Evolutionary conservation across 768 basidiomycete genomes (phyloP).

Genomic region (Macrolepiota fuliginosa): DNA sequence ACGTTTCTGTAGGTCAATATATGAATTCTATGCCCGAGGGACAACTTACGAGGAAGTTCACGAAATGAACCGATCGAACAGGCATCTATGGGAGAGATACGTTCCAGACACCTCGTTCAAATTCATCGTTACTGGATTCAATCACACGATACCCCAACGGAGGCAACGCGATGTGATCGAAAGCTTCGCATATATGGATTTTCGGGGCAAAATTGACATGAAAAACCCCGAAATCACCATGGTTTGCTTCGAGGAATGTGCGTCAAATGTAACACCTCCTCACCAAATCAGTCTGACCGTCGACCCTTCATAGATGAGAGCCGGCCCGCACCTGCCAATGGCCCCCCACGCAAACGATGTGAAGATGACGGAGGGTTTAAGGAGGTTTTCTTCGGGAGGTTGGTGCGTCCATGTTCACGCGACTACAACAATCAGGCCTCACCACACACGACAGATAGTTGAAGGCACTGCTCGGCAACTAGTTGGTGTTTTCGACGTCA

Average conservation of each 20-base stretch:
- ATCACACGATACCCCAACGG: constrained; percentile 67
- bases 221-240: constrained; percentile 71
- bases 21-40: constrained; percentile 76
- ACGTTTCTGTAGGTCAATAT: constrained; percentile 54
- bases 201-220: constrained; percentile 80
- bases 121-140: constrained; percentile 72
- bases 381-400: constrained; percentile 80
- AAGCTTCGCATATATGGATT: constrained; percentile 82
- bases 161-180: constrained; percentile 71
- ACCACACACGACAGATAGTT: constrained; percentile 36
- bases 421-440: background rate
- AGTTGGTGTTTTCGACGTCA: constrained; percentile 76
- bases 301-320: constrained; percentile 39
- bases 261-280: constrained; percentile 20
- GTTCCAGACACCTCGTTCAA: constrained; percentile 73
- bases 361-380: constrained; percentile 68
- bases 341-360: constrained; percentile 41
- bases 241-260: constrained; percentile 87
- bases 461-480: constrained; percentile 70
- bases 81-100: constrained; percentile 55
- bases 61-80: constrained; percentile 39
- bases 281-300: background rate
- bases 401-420: constrained; percentile 51
- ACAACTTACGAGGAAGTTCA: constrained; percentile 71
- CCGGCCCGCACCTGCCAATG: constrained; percentile 21